phyloP scores from a whole-genome alignment of 768 basidiomycete genomes.

The Trametes sanguinea region DNA sequence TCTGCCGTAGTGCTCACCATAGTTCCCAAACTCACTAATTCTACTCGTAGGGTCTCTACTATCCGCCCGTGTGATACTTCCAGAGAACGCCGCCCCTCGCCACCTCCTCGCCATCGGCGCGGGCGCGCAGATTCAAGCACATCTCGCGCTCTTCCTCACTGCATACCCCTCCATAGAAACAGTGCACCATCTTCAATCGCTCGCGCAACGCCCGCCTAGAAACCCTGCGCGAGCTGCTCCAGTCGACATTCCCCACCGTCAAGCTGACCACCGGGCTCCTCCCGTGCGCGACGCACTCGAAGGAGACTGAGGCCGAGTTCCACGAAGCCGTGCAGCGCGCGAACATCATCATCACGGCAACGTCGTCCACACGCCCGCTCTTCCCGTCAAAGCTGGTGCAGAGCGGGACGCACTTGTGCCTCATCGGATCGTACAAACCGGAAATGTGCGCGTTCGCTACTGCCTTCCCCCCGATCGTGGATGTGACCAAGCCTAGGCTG shows the following conservation, averaged over 20 bases:
- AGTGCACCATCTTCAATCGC: constrained; percentile 68
- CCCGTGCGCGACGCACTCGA: constrained; percentile 3
- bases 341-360: constrained; percentile 75
- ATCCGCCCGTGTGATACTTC: constrained; percentile 57
- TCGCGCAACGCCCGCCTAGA: constrained; percentile 49
- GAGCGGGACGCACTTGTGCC: constrained; percentile 65
- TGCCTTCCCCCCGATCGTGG: not conserved
- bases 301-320: constrained; percentile 23
- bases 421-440: constrained; percentile 83
- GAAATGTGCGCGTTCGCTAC: constrained; percentile 48
- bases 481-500: not conserved
- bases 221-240: constrained; percentile 38
- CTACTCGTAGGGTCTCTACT: constrained; percentile 60
- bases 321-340: constrained; percentile 41
- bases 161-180: constrained; percentile 53
- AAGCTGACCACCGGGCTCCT: constrained; percentile 16
- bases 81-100: constrained; percentile 36
- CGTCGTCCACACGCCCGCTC: constrained; percentile 67
- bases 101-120: constrained; percentile 69
- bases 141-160: constrained; percentile 61
- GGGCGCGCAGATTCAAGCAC: constrained; percentile 68
- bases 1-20: no score
- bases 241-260: constrained; percentile 30
- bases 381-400: constrained; percentile 69
- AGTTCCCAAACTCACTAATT: not conserved